Base-by-base conservation (phyloP, 441 rosid species). In the Euphorbia celastroides region DNA sequence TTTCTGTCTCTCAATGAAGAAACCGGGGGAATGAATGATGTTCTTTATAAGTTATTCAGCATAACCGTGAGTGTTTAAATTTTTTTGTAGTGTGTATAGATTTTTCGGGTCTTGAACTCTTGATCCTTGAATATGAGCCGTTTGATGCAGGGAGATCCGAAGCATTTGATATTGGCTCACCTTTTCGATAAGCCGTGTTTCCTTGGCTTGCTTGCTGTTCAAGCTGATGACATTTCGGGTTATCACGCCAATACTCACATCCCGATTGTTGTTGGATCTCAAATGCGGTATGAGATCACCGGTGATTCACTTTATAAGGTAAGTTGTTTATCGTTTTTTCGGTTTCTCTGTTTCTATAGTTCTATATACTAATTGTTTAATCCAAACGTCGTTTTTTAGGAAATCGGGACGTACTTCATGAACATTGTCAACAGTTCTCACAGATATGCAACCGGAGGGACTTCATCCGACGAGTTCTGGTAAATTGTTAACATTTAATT, bases 111-210 rank as follows among this genome's bases (percentile, higher is more conserved):
- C n/a, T n/a, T n/a, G n/a, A n/a, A n/a, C n/a, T n/a, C n/a, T n/a
- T n/a, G n/a, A n/a, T n/a, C n/a, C n/a, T n/a, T n/a, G n/a, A n/a
- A 26, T 60, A 22, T 26, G 28, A 69, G 60, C 72, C 60, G 69
- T 51, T 55, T 7, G 72, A 22, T 74, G 79, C 86, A 94, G 97
- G 83, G 86, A 70, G 86, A 94, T 69, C 76, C 87, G 31, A 92
- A 88, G 81, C 90, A 94, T 75, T 70, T 91, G 71, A 36, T 91
- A 74, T 75, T 94, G 74, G 99, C 96, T 38, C 97, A 92, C 71
- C 94, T 92, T 67, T 92, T 94, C 68, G 97, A 94, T 77, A 93
- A 93, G 77, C 99, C 99, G 41, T 93, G 97, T 80, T 93, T 93
- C 75, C 90, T 93, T n/a, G 97, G 97, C 5, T 72, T 89, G 72